Conservation (phyloP, 2,329 filamentous ascomycete species). For the Penicillium vulpinum region DNA sequence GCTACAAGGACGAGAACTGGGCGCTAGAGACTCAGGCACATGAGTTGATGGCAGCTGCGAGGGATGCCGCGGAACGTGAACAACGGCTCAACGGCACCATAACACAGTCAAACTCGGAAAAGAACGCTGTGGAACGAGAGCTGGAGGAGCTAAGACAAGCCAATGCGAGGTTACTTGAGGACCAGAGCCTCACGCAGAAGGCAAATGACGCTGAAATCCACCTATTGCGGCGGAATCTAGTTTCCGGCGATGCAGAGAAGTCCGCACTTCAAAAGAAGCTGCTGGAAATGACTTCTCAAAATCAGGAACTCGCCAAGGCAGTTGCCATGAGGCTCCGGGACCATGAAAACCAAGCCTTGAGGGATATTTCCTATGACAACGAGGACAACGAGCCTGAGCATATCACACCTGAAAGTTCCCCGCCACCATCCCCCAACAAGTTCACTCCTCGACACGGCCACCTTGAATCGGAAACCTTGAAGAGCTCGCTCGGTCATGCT, state of each 20-base stretch:
- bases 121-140: slow-evolving; percentile 76
- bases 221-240: slow-evolving; percentile 75
- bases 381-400: slow-evolving; percentile 67
- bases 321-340: slow-evolving; percentile 72
- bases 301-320: slow-evolving; percentile 84
- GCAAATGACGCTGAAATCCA: slow-evolving; percentile 87
- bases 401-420: slow-evolving; percentile 82
- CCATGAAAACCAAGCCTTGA: slow-evolving; percentile 63
- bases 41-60: slow-evolving; percentile 71
- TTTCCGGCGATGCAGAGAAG: slow-evolving; percentile 75
- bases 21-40: slow-evolving; percentile 90
- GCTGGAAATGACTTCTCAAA: slow-evolving; percentile 83
- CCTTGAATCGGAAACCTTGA: slow-evolving; percentile 93
- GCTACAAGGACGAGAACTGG: slow-evolving; percentile 99
- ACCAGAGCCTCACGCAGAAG: slow-evolving; percentile 73
- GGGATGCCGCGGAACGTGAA: slow-evolving; percentile 77
- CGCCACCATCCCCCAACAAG: slow-evolving; percentile 86
- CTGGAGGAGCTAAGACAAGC: slow-evolving; percentile 83
- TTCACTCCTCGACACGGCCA: slow-evolving; percentile 85
- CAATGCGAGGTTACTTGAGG: slow-evolving; percentile 76
- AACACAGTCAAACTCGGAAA: slow-evolving; percentile 69
- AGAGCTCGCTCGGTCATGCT: slow-evolving; percentile 89
- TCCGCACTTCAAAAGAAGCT: slow-evolving; percentile 78
- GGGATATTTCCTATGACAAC: slow-evolving; percentile 62
- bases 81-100: slow-evolving; percentile 75